Percentiles rank a stretch among this genome's conserved stretches.
phyloP scores from a whole-genome alignment of 2,329 filamentous ascomycete genomes.

The Phaeosphaeria sp. region DNA sequence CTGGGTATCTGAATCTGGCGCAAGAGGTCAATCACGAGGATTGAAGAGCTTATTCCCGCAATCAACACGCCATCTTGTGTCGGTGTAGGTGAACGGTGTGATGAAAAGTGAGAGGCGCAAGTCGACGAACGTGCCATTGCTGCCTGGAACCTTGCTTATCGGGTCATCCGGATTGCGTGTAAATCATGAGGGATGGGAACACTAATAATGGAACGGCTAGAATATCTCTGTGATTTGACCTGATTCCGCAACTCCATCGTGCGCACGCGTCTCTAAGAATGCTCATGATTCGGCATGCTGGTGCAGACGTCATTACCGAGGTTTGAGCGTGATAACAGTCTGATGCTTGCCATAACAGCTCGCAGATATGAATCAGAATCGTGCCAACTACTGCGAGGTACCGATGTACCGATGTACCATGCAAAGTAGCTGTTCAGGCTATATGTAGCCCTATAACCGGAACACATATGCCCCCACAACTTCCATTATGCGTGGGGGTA shows the following conservation, averaged over 20 bases:
- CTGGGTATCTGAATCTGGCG: background rate
- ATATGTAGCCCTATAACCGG: conserved; percentile 6
- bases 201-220: conserved; percentile 1
- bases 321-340: background rate
- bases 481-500: conserved; percentile 9
- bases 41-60: conserved; percentile 2
- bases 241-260: background rate
- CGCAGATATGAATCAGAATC: conserved; percentile 2
- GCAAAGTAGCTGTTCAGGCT: conserved; percentile 9
- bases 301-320: background rate
- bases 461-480: conserved; percentile 4
- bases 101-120: background rate
- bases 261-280: background rate
- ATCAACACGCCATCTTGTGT: conserved; percentile 1
- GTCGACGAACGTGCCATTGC: conserved; percentile 4
- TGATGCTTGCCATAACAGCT: conserved; percentile 4
- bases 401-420: conserved; percentile 8
- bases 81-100: conserved; percentile 19
- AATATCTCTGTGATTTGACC: background rate
- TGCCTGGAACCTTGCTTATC: conserved; percentile 20
- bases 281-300: conserved; percentile 1
- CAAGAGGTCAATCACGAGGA: conserved; percentile 3
- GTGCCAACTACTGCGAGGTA: conserved; percentile 9
- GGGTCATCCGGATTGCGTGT: conserved; percentile 18
- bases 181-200: conserved; percentile 4